Evolutionary conservation across 257 asterid genomes (phyloP).

Genomic region (Solanum corneliomulleri): DNA sequence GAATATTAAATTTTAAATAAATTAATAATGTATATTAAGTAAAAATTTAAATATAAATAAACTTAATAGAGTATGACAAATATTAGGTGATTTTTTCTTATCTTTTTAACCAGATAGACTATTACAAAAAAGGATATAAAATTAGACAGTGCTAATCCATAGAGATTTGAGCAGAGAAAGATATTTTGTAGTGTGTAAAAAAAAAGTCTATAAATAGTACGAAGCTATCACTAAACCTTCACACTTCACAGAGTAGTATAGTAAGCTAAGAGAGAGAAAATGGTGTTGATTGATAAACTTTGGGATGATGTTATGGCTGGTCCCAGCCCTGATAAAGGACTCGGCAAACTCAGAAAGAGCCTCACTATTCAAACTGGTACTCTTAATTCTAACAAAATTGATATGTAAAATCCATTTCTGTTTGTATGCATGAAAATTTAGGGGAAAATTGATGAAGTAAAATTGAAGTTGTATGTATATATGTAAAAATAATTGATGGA

Average conservation of each 20-base stretch:
- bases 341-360: conserved; percentile 56
- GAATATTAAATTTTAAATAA: no score
- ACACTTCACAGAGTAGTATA: not conserved
- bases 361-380: conserved; percentile 34
- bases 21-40: not conserved
- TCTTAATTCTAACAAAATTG: no score
- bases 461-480: not conserved
- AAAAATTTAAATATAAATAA: not conserved
- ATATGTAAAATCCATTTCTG: not conserved
- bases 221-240: not conserved
- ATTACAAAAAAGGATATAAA: not conserved
- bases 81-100: not conserved
- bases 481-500: not conserved
- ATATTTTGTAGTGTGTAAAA: not conserved
- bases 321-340: conserved; percentile 81
- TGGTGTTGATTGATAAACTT: conserved; percentile 77
- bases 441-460: not conserved
- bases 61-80: not conserved
- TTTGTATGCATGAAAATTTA: not conserved
- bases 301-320: conserved; percentile 97
- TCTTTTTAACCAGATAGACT: not conserved
- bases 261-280: not conserved
- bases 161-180: not conserved
- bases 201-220: conserved; percentile 14
- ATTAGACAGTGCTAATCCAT: not conserved